Percentiles rank a stretch among this genome's conserved stretches.
Conservation (phyloP, 2,329 filamentous ascomycete species). For the Berkeleyomyces rouxiae region DNA sequence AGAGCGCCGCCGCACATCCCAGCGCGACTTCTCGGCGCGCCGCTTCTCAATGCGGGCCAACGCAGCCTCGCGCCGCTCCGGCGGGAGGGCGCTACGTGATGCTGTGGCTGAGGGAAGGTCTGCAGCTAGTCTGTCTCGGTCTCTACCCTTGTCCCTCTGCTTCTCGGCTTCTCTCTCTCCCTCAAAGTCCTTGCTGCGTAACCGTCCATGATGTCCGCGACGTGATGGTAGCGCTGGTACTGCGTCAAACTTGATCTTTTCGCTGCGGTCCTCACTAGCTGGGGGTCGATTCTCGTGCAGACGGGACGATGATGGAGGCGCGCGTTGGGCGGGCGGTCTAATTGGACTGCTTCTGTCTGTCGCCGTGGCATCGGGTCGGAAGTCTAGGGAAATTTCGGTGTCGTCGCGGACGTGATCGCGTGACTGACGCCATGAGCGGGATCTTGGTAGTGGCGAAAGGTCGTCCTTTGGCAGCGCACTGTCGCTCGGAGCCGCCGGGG, state of each 20-base stretch:
- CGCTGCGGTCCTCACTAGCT: background rate
- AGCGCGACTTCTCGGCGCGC: conserved; percentile 32
- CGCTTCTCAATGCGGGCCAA: conserved; percentile 38
- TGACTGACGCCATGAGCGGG: conserved; percentile 17
- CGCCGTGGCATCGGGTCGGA: conserved; percentile 2
- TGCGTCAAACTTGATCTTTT: background rate
- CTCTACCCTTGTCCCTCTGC: background rate
- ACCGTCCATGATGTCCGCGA: background rate
- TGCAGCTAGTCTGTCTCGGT: background rate
- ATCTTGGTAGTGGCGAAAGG: background rate
- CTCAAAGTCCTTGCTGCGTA: background rate
- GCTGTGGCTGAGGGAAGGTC: background rate
- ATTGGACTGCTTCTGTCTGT: conserved; percentile 9
- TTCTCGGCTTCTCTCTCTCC: background rate
- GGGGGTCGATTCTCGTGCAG: background rate
- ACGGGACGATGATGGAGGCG: background rate
- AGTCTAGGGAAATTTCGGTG: conserved; percentile 13
- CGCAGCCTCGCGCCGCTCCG: conserved; percentile 36
- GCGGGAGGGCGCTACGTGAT: conserved; percentile 25
- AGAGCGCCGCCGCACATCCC: conserved; percentile 21
- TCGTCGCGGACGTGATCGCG: conserved; percentile 24
- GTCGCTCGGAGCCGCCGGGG: background rate
- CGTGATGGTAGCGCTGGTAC: background rate
- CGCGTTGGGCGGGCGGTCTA: background rate
- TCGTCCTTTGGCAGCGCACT: background rate